Base-by-base conservation (phyloP, 257 asterid genomes). In the Anisodus tanguticus region DNA sequence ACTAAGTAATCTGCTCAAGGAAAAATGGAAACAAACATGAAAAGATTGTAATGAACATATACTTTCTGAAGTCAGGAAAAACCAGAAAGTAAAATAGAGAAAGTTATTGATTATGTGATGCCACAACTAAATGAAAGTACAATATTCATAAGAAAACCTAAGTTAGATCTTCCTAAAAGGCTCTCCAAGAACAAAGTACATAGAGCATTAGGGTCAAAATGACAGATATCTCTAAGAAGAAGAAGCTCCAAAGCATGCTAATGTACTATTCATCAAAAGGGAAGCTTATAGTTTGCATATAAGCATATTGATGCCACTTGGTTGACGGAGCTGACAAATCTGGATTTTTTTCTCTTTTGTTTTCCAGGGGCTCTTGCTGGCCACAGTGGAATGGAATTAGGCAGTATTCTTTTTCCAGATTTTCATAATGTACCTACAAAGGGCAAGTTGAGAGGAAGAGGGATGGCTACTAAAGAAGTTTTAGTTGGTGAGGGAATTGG, bases 1-100 rank as follows among this genome's bases (percentile, higher is more conserved):
- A 97, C 97, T 83, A 97, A 97, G 89, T 92, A 93, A 97, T 97
- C 99, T 97, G 93, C 35, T 82, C 67, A 84, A 88, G 87, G 86
- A 64, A 86, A 81, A 64, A 41, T 3, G 45, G 69, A 72, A 86
- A 71, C 82, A 69, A 31, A 90, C 37, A 85, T 37, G 62, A 77
- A 31, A 76, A 15, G 63, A 53, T 57, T 31, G 16, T 77, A 41
- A 53, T 35, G 49, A 54, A 77, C 49, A 31, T 53, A 53, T 53
- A 77, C 64, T 26, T 77, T 77, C 41, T 53, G 31, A 53, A 26
- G 5, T 53, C 13, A 13, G 66, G 26, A 77, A 77, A 76, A 53
- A 53, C 0, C 47, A 26, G 45, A 26, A 22, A 49, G 62, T 11
- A 74, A 31, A 31, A 31, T 31, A 31, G 35, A 31, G 35, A 31